A percentile compares a stretch with the other conserved stretches of the same genome.
Conservation (phyloP, 1,284 basidiomycete genomes). For the Irpex sp. region DNA sequence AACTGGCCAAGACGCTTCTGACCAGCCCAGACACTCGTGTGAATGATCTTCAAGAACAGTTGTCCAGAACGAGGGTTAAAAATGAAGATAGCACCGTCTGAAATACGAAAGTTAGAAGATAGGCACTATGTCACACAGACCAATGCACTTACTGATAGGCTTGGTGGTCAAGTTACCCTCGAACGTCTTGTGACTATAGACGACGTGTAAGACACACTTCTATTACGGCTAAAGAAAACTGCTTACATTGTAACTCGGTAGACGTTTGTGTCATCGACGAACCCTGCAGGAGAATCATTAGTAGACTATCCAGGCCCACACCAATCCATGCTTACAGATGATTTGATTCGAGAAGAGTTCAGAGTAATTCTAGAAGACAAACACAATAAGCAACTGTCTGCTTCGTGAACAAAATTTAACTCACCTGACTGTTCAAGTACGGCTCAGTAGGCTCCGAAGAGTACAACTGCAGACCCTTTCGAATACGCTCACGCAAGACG, state of each 20-base stretch:
- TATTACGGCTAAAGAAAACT: not conserved
- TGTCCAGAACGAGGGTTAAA: conserved; percentile 99
- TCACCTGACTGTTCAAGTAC: conserved; percentile 88
- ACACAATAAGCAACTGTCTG: conserved; percentile 17
- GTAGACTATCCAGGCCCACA: conserved; percentile 7
- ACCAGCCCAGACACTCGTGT: conserved; percentile 99
- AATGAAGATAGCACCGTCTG: conserved; percentile 98
- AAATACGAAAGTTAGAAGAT: not conserved
- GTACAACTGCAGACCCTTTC: conserved; percentile 97
- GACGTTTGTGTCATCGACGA: conserved; percentile 99
- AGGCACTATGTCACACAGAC: not conserved
- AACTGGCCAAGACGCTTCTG: conserved; percentile 99
- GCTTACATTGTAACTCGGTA: conserved; percentile 95
- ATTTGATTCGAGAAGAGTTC: conserved; percentile 99
- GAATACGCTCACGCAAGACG: conserved; percentile 96
- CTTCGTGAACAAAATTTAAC: conserved; percentile 18
- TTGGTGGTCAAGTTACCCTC: conserved; percentile 99
- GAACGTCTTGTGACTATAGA: conserved; percentile 88
- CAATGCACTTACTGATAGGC: conserved; percentile 74
- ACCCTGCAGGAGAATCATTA: conserved; percentile 46
- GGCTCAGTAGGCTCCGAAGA: conserved; percentile 99
- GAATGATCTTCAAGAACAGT: conserved; percentile 98
- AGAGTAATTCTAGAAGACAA: conserved; percentile 73
- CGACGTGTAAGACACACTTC: conserved; percentile 4
- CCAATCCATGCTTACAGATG: conserved; percentile 58